These are phyloP conservation scores for Penstemon newberryi DNA, from an alignment of 257 asterid genomes.

Conservation along the genomic window DNA sequence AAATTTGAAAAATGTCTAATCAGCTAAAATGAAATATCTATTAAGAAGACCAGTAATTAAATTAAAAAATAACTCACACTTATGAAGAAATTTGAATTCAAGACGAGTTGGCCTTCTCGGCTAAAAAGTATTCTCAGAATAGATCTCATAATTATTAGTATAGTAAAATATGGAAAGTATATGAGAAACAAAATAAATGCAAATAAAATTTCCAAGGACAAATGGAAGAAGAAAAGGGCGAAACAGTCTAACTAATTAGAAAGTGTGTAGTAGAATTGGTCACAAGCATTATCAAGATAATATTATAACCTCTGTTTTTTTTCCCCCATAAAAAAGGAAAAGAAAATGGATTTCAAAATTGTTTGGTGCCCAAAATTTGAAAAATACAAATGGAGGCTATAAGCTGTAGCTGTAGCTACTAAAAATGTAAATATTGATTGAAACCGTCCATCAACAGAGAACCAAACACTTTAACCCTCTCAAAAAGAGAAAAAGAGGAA, in stretches of 20 bases:
- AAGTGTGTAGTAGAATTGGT: too few species aligned
- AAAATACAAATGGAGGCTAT: neutral
- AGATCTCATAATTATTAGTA: too few species aligned
- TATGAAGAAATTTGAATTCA: too few species aligned
- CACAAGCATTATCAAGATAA: too few species aligned
- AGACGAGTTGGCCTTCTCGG: too few species aligned
- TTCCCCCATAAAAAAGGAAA: neutral
- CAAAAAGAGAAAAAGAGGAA: neutral
- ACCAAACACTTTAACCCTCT: neutral
- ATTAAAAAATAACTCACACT: too few species aligned
- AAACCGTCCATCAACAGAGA: neutral
- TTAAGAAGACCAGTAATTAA: too few species aligned
- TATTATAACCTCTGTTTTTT: neutral
- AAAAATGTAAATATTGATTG: neutral
- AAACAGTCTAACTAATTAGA: too few species aligned
- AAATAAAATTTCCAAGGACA: neutral
- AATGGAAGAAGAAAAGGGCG: neutral
- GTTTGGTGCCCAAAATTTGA: conserved; percentile 5
- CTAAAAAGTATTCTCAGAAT: too few species aligned
- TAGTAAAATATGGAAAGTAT: neutral
- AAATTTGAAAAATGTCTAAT: too few species aligned
- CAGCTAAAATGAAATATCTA: too few species aligned
- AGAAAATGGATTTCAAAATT: neutral
- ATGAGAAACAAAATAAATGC: neutral
- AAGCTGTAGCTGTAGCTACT: neutral